These are phyloP conservation scores for Castanospermum australe DNA, from an alignment of 306 rosid genomes.

Conservation along the genomic window DNA sequence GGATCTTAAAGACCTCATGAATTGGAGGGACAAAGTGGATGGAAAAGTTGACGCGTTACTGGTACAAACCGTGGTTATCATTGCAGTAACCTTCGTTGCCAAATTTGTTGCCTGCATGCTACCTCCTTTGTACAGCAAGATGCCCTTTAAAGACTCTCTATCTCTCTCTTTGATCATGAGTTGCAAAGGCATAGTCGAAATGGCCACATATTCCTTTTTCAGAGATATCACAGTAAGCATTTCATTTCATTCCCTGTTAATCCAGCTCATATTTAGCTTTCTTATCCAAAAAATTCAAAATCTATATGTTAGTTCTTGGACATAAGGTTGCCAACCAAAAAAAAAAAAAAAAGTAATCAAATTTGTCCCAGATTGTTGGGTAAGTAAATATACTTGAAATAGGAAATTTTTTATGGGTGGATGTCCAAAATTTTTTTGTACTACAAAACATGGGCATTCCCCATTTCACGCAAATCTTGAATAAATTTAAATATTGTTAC, in stretches of 20 bases:
- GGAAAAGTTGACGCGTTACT: constrained; percentile 4
- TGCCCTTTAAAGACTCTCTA: constrained; percentile 48
- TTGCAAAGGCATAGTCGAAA: constrained; percentile 63
- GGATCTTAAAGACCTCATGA: constrained; percentile 7
- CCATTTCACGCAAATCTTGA: too few species aligned
- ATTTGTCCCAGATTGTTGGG: not conserved
- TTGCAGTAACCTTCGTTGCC: not conserved
- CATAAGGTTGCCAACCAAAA: not conserved
- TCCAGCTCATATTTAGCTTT: not conserved
- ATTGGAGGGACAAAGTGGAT: not conserved
- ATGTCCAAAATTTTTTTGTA: not conserved
- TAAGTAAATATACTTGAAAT: not conserved
- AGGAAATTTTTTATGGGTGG: not conserved
- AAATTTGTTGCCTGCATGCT: constrained; percentile 42
- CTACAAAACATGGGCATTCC: too few species aligned
- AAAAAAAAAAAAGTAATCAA: not conserved
- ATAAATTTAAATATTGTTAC: too few species aligned
- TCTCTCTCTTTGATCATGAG: constrained; percentile 51
- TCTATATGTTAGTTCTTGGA: not conserved
- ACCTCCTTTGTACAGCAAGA: constrained; percentile 26
- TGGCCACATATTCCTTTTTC: constrained; percentile 35
- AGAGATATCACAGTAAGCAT: constrained; percentile 41
- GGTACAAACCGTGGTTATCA: constrained; percentile 11
- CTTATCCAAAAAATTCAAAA: not conserved
- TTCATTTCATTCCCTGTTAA: not conserved